These are phyloP conservation scores for Leishmania aethiopica DNA, from an alignment of 208 protist genomes.

Conservation along the genomic window DNA sequence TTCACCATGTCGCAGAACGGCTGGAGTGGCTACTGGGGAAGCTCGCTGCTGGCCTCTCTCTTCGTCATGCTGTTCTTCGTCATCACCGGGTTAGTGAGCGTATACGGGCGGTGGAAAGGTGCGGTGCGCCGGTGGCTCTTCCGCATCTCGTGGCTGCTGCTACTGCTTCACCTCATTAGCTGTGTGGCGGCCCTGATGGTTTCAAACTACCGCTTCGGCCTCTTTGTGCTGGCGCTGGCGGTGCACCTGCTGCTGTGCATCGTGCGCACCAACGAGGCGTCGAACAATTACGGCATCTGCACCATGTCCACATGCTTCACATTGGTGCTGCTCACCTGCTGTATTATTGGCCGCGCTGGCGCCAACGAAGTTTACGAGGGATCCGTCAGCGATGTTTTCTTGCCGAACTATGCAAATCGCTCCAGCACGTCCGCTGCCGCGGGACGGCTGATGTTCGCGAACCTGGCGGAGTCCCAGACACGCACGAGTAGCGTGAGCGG, in stretches of 20 bases:
- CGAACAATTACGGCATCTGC: slow-evolving; percentile 56
- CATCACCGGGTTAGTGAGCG: slow-evolving; percentile 38
- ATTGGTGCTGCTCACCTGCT: slow-evolving; percentile 52
- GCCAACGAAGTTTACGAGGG: slow-evolving; percentile 25
- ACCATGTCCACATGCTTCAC: slow-evolving; percentile 32
- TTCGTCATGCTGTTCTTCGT: slow-evolving; percentile 51
- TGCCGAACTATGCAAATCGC: slow-evolving; percentile 35
- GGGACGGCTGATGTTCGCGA: neutral
- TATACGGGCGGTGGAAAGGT: slow-evolving; percentile 49
- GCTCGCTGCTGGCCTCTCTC: slow-evolving; percentile 43
- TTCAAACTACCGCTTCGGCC: slow-evolving; percentile 51
- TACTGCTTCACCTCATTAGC: slow-evolving; percentile 51
- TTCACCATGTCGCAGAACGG: slow-evolving; percentile 50
- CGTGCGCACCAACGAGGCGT: slow-evolving; percentile 48
- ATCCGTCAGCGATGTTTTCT: slow-evolving; percentile 33
- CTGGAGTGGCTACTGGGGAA: slow-evolving; percentile 45
- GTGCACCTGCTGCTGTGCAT: slow-evolving; percentile 54
- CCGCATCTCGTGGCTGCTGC: slow-evolving; percentile 43
- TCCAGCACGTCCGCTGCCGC: slow-evolving; percentile 18
- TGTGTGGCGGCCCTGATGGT: slow-evolving; percentile 50
- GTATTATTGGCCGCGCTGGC: slow-evolving; percentile 44
- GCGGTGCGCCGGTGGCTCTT: slow-evolving; percentile 44
- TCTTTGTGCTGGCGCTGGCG: slow-evolving; percentile 59
- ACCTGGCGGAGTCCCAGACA: neutral
- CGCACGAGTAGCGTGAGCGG: neutral